Evolutionary conservation across 495 filamentous ascomycete genomes (phyloP).

Genomic region (Podospora anserina): DNA sequence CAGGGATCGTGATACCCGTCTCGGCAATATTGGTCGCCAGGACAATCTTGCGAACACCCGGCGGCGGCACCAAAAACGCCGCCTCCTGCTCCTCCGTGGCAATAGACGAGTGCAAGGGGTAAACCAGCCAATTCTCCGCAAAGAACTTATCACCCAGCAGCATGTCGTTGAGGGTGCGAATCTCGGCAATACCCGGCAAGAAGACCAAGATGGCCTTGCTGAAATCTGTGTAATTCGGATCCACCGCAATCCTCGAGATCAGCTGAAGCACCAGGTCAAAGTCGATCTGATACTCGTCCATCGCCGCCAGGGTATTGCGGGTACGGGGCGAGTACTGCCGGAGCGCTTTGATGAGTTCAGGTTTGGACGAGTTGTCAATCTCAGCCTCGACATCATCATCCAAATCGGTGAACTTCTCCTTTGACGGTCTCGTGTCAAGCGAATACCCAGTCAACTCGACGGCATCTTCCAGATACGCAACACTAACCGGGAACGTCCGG

Average conservation of each 20-base stretch:
- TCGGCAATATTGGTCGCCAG: conserved; percentile 96
- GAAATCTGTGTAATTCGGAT: conserved; percentile 61
- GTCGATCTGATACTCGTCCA: conserved; percentile 85
- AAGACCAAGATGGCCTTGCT: conserved; percentile 94
- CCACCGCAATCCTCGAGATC: conserved; percentile 66
- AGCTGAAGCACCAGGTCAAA: conserved; percentile 76
- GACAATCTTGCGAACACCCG: conserved; percentile 82
- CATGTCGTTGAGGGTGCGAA: conserved; percentile 80
- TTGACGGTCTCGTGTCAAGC: conserved; percentile 48
- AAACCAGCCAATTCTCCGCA: conserved; percentile 67
- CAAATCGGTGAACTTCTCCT: conserved; percentile 48
- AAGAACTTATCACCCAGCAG: conserved; percentile 69
- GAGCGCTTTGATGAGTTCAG: conserved; percentile 54
- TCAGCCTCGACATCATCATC: conserved; percentile 57
- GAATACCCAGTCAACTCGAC: conserved; percentile 75
- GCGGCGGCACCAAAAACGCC: conserved; percentile 80
- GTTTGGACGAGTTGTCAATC: conserved; percentile 41
- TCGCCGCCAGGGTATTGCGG: conserved; percentile 63
- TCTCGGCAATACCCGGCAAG: conserved; percentile 89
- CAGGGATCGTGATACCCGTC: conserved; percentile 95
- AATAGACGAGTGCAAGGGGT: conserved; percentile 88
- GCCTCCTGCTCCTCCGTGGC: conserved; percentile 94
- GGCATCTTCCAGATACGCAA: conserved; percentile 87
- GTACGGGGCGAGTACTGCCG: conserved; percentile 71
- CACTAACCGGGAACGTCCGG: conserved; percentile 85